Evolutionary conservation across 805 yeast genomes (phyloP).

Genomic region (Clavispora fructus): DNA sequence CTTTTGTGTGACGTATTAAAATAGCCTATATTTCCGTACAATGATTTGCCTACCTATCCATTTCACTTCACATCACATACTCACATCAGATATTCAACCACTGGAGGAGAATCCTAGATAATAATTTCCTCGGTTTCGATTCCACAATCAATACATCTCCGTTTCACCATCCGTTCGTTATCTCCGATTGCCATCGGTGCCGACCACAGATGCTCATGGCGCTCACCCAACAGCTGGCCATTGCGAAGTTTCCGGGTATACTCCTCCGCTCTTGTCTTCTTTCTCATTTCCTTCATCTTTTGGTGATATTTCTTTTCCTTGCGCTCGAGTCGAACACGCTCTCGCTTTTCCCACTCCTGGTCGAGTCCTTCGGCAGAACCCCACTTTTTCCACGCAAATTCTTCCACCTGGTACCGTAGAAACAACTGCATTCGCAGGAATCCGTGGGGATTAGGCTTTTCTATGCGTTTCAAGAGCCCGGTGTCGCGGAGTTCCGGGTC

Average conservation of each 20-base stretch:
- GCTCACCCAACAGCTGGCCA: constrained; percentile 47
- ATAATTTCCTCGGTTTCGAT: constrained; percentile 75
- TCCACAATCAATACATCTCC: constrained; percentile 78
- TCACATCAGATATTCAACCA: no score
- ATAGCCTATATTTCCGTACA: no score
- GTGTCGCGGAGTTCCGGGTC: constrained; percentile 85
- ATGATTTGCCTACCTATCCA: no score
- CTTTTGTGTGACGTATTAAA: no score
- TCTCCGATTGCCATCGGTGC: constrained; percentile 44
- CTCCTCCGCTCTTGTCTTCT: constrained; percentile 88
- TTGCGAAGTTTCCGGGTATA: constrained; percentile 65
- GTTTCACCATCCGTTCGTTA: constrained; percentile 34
- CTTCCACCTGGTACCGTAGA: constrained; percentile 88
- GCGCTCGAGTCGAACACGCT: constrained; percentile 61
- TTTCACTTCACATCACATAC: no score
- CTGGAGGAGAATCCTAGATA: constrained; percentile 19
- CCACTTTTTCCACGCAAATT: constrained; percentile 91
- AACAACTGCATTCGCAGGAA: constrained; percentile 91
- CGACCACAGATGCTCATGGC: constrained; percentile 75
- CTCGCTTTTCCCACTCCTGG: constrained; percentile 86
- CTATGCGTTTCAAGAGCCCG: constrained; percentile 64
- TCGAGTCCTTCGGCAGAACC: constrained; percentile 85
- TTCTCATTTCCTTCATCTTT: constrained; percentile 82
- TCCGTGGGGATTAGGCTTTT: constrained; percentile 92
- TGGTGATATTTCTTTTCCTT: constrained; percentile 74